Percentiles rank a stretch among this genome's conserved stretches.
These are phyloP conservation scores for Aspergillus sp. DNA, from an alignment of 2,329 filamentous ascomycete genomes.

Conservation along the genomic window DNA sequence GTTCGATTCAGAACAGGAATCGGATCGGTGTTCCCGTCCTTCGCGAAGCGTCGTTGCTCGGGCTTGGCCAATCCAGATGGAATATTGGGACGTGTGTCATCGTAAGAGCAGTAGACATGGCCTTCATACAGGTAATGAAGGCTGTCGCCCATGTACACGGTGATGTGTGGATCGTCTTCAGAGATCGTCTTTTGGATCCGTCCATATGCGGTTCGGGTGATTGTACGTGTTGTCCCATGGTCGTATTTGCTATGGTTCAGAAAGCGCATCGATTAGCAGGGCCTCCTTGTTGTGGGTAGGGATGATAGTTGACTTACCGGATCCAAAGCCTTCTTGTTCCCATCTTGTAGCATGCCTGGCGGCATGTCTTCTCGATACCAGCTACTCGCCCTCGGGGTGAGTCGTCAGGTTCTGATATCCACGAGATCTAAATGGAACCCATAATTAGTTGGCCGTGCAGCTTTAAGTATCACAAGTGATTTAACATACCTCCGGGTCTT, in stretches of 20 bases:
- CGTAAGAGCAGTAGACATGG: conserved; percentile 9
- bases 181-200: not conserved
- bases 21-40: not conserved
- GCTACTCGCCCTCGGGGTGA: not conserved
- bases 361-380: not conserved
- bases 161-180: not conserved
- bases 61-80: not conserved
- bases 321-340: not conserved
- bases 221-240: not conserved
- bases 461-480: too few species aligned
- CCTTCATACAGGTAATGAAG: not conserved
- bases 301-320: not conserved
- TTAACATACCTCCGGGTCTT: too few species aligned
- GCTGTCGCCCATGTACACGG: not conserved
- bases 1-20: not conserved
- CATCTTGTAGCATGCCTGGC: not conserved
- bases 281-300: not conserved
- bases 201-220: not conserved
- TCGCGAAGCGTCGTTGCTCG: not conserved
- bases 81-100: not conserved
- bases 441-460: too few species aligned
- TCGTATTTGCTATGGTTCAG: not conserved
- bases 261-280: not conserved
- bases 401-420: not conserved
- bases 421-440: not conserved